Evolutionary conservation across 108 stramenopile genomes (phyloP), one percentile per base, ranked within the genome.

Genomic region (Nitzschia inconspicua): DNA sequence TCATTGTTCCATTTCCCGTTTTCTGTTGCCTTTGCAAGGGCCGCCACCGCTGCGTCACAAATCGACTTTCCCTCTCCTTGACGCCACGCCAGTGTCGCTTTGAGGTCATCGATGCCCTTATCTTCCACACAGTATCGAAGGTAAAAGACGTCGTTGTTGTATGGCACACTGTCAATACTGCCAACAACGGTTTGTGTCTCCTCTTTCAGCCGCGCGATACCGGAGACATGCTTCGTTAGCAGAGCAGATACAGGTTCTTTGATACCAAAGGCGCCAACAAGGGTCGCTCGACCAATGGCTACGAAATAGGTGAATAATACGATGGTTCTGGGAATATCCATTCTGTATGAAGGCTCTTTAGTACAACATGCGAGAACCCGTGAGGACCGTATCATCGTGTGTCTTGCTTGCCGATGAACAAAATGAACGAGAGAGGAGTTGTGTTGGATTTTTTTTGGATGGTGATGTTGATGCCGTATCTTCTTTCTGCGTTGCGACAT

Each of bases 1-100:
- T 58, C 65, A 63, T 93, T 93, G 66, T 89, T 52, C 92, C 92
- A 93, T 14, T 41, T 60, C 2, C 49, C 80, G 10, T 20, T 30
- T 0, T 67, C 46, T 0, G 29, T 61, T 9, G 88, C 82, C 26
- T 60, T 35, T 26, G 53, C 37, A 20, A 84, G 44, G 24, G 91
- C 91, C 0, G 42, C 29, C 24, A 62, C 40, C 37, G 91, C 91
- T 22, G 69, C 66, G 6, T 78, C 58, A 19, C 75, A 75, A 43
- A 93, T 86, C 11, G 37, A 8, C 35, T 67, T 57, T 4, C 92
- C 92, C 8, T 73, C 72, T 8, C 65, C 76, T 10, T 42, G 35
- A 36, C 89, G 47, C 88, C 88, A 93, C 9, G 64, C 46, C 10
- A 93, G 30, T 36, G 48, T 83, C 5, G 66, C 44, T 37, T 73